phyloP scores from a whole-genome alignment of 2,329 filamentous ascomycete genomes.

The Xylaria sp. region DNA sequence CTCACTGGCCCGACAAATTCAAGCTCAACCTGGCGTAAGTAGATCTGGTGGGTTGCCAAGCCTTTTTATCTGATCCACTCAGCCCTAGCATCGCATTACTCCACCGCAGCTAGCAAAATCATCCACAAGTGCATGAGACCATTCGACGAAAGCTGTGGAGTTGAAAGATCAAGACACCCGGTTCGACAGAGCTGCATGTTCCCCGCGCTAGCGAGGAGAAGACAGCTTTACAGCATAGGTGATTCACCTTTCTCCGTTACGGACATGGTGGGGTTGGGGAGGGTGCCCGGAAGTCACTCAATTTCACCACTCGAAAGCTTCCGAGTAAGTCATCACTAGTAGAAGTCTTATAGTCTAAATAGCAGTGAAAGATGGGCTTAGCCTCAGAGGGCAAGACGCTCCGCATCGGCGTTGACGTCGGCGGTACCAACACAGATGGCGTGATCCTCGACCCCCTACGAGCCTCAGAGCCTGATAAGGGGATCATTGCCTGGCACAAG shows the following conservation, averaged over 20 bases:
- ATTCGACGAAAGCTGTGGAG: neutral
- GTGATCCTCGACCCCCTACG: slow-evolving; percentile 54
- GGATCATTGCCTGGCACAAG: slow-evolving; percentile 57
- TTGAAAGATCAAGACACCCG: neutral
- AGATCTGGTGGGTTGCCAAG: too few species aligned
- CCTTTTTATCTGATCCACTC: too few species aligned
- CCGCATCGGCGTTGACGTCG: slow-evolving; percentile 42
- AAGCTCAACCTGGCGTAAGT: too few species aligned
- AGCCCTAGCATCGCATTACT: too few species aligned
- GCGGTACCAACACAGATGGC: slow-evolving; percentile 60
- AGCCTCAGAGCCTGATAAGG: slow-evolving; percentile 44
- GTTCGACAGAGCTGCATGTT: neutral
- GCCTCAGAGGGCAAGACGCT: slow-evolving; percentile 26
- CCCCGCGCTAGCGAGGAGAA: too few species aligned
- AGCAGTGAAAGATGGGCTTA: slow-evolving; percentile 25
- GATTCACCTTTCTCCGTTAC: too few species aligned
- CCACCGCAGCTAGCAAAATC: neutral
- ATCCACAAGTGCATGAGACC: neutral
- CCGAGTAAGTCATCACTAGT: too few species aligned
- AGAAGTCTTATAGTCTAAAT: neutral
- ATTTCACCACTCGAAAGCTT: too few species aligned
- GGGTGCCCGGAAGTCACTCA: too few species aligned
- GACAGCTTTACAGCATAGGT: too few species aligned
- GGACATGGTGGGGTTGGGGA: too few species aligned
- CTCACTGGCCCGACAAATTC: too few species aligned